A percentile compares a stretch with the other conserved stretches of the same genome.
phyloP scores from a whole-genome alignment of 179 eudicot genomes.

The Beta macrorhiza region DNA sequence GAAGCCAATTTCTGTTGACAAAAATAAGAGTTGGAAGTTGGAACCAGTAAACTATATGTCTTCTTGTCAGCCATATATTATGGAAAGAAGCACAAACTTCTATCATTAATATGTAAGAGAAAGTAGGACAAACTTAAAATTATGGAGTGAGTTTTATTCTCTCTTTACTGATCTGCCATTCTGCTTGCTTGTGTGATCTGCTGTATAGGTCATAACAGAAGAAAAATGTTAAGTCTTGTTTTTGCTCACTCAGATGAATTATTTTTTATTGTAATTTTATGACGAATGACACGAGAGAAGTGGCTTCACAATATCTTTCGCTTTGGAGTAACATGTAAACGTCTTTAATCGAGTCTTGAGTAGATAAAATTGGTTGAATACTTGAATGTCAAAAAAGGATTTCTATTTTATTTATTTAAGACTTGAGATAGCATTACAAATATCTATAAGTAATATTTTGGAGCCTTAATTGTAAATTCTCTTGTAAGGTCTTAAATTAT shows the following conservation, averaged over 20 bases:
- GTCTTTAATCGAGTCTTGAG: background rate
- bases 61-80: background rate
- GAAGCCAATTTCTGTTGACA: slow-evolving; percentile 1
- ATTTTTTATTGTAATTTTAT: background rate
- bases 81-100: too few species aligned
- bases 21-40: background rate
- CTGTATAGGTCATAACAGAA: background rate
- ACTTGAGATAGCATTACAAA: too few species aligned
- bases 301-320: background rate
- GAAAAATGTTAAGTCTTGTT: background rate
- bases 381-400: background rate
- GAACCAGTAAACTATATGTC: background rate
- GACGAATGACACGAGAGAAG: background rate
- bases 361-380: background rate
- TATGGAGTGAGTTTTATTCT: too few species aligned
- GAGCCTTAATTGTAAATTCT: too few species aligned
- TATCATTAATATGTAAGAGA: too few species aligned
- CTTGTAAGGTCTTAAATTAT: background rate
- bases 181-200: too few species aligned
- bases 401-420: too few species aligned
- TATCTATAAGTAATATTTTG: too few species aligned
- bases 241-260: background rate
- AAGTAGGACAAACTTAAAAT: too few species aligned
- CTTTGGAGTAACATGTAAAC: background rate
- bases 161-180: too few species aligned